These are phyloP conservation scores for Huntiella moniliformis DNA, from an alignment of 2,329 filamentous ascomycete genomes.

Conservation along the genomic window DNA sequence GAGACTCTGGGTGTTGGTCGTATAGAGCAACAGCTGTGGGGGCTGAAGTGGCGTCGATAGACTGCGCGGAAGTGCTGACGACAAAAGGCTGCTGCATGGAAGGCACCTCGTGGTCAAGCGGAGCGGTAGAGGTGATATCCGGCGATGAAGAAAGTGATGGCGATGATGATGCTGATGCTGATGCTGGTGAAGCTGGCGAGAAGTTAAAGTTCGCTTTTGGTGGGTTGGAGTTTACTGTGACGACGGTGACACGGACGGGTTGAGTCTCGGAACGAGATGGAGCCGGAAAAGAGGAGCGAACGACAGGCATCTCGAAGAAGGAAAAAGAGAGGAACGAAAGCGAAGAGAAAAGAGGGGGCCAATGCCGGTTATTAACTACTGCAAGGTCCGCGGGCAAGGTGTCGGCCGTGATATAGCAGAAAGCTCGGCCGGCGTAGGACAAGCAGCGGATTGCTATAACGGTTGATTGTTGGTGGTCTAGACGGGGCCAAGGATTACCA, in stretches of 20 bases:
- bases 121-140: neutral
- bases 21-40: neutral
- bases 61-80: neutral
- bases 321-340: neutral
- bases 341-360: neutral
- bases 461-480: too few relatives aligned
- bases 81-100: conserved; percentile 1
- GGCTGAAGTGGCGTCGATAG: neutral
- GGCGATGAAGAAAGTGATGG: neutral
- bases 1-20: neutral
- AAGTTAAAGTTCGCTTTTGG: too few relatives aligned
- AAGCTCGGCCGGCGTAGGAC: conserved; percentile 1
- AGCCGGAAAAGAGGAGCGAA: neutral
- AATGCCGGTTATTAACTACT: neutral
- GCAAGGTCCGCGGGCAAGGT: too few relatives aligned
- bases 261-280: neutral
- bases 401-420: neutral
- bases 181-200: too few relatives aligned
- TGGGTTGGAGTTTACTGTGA: too few relatives aligned
- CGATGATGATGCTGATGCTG: neutral
- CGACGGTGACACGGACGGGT: too few relatives aligned
- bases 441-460: neutral
- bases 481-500: too few relatives aligned
- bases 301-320: neutral
- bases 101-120: neutral